Base-by-base conservation (phyloP, 306 rosid genomes). In the Trifolium fragiferum region DNA sequence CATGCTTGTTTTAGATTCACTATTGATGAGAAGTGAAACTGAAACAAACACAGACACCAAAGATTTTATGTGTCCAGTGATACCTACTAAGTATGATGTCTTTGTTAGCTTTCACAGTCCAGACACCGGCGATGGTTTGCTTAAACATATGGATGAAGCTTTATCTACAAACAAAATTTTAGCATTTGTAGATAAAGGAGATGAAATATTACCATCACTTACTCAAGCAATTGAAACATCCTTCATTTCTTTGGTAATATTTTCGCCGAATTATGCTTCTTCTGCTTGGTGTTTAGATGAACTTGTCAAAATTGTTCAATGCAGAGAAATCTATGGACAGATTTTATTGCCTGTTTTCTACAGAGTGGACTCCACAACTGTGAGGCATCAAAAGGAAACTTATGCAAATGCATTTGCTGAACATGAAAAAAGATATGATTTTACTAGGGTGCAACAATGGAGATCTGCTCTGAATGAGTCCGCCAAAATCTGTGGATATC, bases 201-300 rank as follows among this genome's bases (percentile, higher is more conserved):
- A 38, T 38, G 10, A 38, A 38, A 38, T 38, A 38, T 8, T 10
- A 8, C 2, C 11, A 38, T 38, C 12, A 8, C 43, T 38, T 38
- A 2, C 4, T 1, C 0, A 38, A 8, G 11, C 43, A 8, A 38
- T 38, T 38, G 43, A 38, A 38, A 38, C 43, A 38, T 38, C 43
- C 0, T 38, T 1, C 2, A 38, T 38, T 38, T 38, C 43, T 0
- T 35, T 77, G 15, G 38, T 40, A 33, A 60, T 77, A 68, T 77
- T 77, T 20, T 68, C 81, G 0, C 7, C 4, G 47, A 4, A 68
- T n/a, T 77, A 58, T 23, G 62, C 63, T 21, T 59, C 75, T 46
- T 77, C 81, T 2, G 0, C 0, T 0, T 77, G 70, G 81, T 68
- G 81, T 69, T 27, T 77, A 20, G 51, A 77, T 0, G 81, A 77